phyloP scores from a whole-genome alignment of 352 stramenopile genomes.

The Globisporangium spiculum region DNA sequence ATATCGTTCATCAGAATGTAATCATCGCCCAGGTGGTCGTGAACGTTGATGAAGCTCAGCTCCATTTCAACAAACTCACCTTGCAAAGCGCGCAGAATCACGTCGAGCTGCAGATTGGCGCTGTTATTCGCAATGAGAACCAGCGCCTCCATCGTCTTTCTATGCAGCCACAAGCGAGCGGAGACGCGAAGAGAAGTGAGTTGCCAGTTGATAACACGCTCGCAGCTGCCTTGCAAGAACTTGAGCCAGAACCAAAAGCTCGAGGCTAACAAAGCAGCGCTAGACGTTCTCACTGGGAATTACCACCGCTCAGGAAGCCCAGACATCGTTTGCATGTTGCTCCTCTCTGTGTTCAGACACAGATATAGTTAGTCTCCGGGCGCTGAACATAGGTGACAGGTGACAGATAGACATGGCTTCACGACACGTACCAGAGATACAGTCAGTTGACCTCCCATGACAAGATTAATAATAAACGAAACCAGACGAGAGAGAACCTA shows the following conservation, averaged over 20 bases:
- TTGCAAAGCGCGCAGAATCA: constrained; percentile 25
- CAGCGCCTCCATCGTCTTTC: constrained; percentile 32
- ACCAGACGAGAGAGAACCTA: background rate
- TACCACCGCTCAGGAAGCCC: background rate
- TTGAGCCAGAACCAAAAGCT: background rate
- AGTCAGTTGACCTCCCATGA: background rate
- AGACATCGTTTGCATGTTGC: background rate
- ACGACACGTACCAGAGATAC: background rate
- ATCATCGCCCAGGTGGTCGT: background rate
- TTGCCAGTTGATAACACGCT: background rate
- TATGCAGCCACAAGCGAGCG: background rate
- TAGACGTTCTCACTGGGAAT: background rate
- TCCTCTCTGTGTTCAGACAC: background rate
- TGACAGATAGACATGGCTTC: background rate
- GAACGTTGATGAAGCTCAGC: background rate
- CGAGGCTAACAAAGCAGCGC: background rate
- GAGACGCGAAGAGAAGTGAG: background rate
- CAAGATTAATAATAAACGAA: constrained; percentile 4
- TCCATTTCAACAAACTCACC: constrained; percentile 15
- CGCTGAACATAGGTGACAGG: background rate
- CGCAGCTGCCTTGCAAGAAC: background rate
- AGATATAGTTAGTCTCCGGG: constrained; percentile 5
- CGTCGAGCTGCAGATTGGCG: constrained; percentile 22
- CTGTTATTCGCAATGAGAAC: constrained; percentile 27
- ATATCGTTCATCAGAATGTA: background rate